Evolutionary conservation across 2,329 filamentous ascomycete species (phyloP).

Genomic region (Domatiomyces catenatus): DNA sequence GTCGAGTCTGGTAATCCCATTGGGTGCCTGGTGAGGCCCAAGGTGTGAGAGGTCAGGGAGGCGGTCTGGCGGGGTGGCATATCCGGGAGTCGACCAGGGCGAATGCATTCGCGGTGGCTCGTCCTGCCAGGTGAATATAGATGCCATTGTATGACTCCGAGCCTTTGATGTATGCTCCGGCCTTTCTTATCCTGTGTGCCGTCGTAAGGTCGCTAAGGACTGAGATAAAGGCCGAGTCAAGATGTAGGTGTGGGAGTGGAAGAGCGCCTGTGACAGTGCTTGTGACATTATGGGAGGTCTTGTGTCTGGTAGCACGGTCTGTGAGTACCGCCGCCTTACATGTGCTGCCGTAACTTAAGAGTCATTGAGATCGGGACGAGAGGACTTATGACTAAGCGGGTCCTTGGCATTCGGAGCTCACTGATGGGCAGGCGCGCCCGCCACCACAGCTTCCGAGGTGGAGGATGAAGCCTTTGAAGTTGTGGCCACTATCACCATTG

Average conservation of each 20-base stretch:
- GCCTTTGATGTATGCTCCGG: background rate
- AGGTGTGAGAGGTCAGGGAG: constrained; percentile 13
- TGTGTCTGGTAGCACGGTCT: background rate
- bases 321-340: background rate
- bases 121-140: constrained; percentile 87
- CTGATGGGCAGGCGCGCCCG: no score
- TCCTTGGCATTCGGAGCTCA: background rate
- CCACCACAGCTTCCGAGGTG: no score
- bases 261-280: constrained; percentile 31
- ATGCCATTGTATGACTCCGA: constrained; percentile 47
- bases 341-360: background rate
- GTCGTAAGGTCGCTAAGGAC: constrained; percentile 4
- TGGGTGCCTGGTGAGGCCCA: constrained; percentile 18
- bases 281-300: constrained; percentile 29
- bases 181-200: constrained; percentile 5
- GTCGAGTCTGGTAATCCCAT: constrained; percentile 57
- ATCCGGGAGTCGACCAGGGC: constrained; percentile 59
- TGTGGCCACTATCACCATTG: no score
- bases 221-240: constrained; percentile 32
- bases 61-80: constrained; percentile 25
- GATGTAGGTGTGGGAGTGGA: constrained; percentile 38
- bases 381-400: background rate
- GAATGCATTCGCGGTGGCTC: constrained; percentile 78
- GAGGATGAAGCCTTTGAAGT: no score
- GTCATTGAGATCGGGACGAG: background rate